Evolutionary conservation across 2,329 filamentous ascomycete genomes (phyloP).

Genomic region (Penicillium frequentans): DNA sequence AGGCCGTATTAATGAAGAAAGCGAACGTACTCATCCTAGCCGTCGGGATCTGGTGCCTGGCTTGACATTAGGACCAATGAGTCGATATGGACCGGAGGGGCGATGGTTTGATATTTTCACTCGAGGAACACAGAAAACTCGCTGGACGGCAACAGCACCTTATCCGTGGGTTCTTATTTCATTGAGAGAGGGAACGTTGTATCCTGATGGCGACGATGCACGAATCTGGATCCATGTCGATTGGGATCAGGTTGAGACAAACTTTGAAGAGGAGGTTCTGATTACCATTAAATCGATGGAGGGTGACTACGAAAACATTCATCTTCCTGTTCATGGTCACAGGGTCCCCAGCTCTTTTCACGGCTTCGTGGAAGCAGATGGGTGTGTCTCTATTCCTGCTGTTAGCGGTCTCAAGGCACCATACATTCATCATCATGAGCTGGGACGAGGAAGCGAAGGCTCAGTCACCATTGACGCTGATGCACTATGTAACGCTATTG

Average conservation of each 20-base stretch:
- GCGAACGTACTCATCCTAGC: constrained; percentile 15
- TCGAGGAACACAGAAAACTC: constrained; percentile 49
- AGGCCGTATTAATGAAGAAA: constrained; percentile 17
- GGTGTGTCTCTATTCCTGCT: constrained; percentile 33
- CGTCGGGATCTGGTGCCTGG: constrained; percentile 15
- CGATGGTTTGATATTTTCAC: constrained; percentile 66
- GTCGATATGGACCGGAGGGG: constrained; percentile 56
- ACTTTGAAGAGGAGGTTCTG: constrained; percentile 28
- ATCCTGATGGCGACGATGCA: constrained; percentile 39
- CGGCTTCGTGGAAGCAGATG: constrained; percentile 64
- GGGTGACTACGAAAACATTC: constrained; percentile 43
- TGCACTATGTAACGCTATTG: background rate
- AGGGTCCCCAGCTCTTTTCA: constrained; percentile 53
- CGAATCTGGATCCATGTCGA: constrained; percentile 59
- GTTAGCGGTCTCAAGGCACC: background rate
- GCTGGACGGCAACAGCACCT: constrained; percentile 52
- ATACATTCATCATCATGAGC: constrained; percentile 13
- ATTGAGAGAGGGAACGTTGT: background rate
- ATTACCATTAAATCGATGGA: constrained; percentile 27
- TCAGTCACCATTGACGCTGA: constrained; percentile 1
- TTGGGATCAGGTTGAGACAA: constrained; percentile 50
- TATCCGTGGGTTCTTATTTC: constrained; percentile 39
- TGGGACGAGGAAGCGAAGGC: constrained; percentile 8
- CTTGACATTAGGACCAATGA: constrained; percentile 57
- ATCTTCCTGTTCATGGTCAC: constrained; percentile 57